Evolutionary conservation across 2,329 filamentous ascomycete genomes (phyloP).

Genomic region (Westerdykella ornata): DNA sequence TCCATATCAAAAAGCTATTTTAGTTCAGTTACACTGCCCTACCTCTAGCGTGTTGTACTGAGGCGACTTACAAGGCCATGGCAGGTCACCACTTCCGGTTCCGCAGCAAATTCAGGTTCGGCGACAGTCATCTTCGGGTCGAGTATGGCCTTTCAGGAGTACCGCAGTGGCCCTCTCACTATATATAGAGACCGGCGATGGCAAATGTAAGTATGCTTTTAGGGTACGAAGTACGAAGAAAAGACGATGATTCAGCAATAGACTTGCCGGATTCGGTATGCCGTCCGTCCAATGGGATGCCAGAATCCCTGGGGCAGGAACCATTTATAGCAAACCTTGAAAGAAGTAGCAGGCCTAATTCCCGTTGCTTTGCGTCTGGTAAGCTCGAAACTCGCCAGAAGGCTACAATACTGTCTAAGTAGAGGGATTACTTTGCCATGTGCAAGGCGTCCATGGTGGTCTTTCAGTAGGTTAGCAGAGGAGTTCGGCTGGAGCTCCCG

Average conservation of each 20-base stretch:
- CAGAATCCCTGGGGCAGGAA: too few species aligned
- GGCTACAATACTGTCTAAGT: too few species aligned
- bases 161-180: background rate
- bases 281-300: conserved; percentile 2
- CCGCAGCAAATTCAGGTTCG: conserved; percentile 37
- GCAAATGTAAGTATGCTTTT: background rate
- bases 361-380: too few species aligned
- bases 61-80: conserved; percentile 37
- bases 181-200: conserved; percentile 1
- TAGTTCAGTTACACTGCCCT: background rate
- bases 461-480: too few species aligned
- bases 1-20: conserved; percentile 29
- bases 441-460: too few species aligned
- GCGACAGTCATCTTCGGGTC: conserved; percentile 24
- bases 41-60: background rate
- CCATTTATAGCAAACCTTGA: too few species aligned
- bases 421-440: too few species aligned
- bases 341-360: too few species aligned
- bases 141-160: background rate
- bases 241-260: background rate
- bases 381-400: too few species aligned
- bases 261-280: conserved; percentile 1
- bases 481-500: too few species aligned
- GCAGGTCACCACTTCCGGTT: conserved; percentile 37
- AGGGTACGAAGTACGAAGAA: conserved; percentile 2